Evolutionary conservation across 371 early-diverging fungal genomes (phyloP).

Genomic region (Blakeslea trispora): DNA sequence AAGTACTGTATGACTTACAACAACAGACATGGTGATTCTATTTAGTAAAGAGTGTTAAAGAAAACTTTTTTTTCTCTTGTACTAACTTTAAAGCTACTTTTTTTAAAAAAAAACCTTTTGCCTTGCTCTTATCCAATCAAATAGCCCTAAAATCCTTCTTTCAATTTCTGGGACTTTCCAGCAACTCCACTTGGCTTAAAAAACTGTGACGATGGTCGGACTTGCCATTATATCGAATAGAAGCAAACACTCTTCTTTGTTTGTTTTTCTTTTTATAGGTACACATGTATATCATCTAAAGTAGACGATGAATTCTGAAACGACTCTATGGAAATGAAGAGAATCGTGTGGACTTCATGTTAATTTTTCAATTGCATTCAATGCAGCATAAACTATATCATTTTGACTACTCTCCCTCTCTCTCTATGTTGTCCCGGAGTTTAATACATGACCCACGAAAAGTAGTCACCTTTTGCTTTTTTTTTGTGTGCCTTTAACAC

Average conservation of each 20-base stretch:
- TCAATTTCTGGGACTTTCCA: constrained; percentile 25
- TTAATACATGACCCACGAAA: no score
- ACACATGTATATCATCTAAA: no score
- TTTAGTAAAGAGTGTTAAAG: constrained; percentile 20
- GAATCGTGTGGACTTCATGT: no score
- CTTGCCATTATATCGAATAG: constrained; percentile 3
- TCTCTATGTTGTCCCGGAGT: no score
- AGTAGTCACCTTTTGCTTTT: no score
- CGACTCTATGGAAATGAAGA: no score
- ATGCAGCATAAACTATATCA: no score
- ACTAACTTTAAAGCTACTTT: neutral
- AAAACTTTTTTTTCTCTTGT: constrained; percentile 7
- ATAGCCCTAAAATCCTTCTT: constrained; percentile 11
- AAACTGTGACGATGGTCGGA: constrained; percentile 1
- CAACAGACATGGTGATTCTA: constrained; percentile 42
- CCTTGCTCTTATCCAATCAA: constrained; percentile 12
- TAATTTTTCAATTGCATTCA: no score
- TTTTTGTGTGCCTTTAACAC: no score
- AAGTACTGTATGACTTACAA: constrained; percentile 36
- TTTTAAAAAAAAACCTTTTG: constrained; percentile 9
- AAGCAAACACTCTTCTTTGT: constrained; percentile 6
- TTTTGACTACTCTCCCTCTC: no score
- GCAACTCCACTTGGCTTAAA: neutral
- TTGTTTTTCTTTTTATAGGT: no score
- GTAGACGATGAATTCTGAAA: no score